Conservation (phyloP, 768 basidiomycete species). For the Fistulinella prunicolor region DNA sequence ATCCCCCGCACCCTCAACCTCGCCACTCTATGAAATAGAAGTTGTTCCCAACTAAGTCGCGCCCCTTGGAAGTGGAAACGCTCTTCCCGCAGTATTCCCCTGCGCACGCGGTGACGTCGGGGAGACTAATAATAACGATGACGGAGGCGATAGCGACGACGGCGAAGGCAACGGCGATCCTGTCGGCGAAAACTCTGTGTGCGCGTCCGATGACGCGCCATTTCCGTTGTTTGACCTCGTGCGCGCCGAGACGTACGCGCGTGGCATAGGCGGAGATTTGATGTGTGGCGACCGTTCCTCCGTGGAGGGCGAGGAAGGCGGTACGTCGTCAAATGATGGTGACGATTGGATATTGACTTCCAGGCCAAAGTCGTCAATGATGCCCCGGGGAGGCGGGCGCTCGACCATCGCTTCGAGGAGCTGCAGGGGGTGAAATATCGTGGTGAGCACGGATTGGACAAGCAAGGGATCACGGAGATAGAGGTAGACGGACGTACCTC, state of each 20-base stretch:
- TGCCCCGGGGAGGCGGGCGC: constrained; percentile 71
- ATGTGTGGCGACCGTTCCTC: constrained; percentile 34
- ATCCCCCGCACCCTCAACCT: too few species aligned
- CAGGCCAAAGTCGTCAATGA: constrained; percentile 59
- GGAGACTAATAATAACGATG: constrained; percentile 2
- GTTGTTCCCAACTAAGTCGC: neutral
- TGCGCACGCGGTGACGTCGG: constrained; percentile 12
- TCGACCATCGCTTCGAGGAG: constrained; percentile 85
- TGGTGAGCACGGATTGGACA: neutral
- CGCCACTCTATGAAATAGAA: too few species aligned
- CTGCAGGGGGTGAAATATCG: constrained; percentile 39
- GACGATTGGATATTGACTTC: constrained; percentile 27
- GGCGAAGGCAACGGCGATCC: constrained; percentile 29
- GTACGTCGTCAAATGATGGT: constrained; percentile 17
- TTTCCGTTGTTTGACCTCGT: constrained; percentile 36
- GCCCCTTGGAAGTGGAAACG: constrained; percentile 11
- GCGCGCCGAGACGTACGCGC: constrained; percentile 57
- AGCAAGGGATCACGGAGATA: too few species aligned
- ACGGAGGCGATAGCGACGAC: constrained; percentile 2
- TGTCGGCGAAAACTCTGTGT: constrained; percentile 6
- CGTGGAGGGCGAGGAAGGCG: constrained; percentile 15
- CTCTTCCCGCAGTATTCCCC: neutral
- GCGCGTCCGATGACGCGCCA: neutral
- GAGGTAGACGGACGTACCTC: constrained; percentile 46
- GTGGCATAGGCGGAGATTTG: constrained; percentile 36